Base-by-base conservation (phyloP, 805 yeast genomes). In the Kuraishia molischiana region DNA sequence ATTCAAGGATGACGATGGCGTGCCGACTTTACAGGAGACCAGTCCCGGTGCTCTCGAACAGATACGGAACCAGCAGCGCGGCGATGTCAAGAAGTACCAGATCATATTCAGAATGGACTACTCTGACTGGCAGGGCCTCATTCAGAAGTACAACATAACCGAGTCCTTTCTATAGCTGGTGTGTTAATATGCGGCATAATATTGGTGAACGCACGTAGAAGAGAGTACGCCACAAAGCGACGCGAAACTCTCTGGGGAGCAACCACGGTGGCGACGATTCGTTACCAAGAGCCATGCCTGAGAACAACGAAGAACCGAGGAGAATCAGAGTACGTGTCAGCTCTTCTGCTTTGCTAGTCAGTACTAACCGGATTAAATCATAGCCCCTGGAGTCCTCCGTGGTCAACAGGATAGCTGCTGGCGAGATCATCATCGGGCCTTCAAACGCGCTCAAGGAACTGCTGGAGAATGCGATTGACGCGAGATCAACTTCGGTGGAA, bases 321-420 rank as follows among this genome's bases (percentile, higher is more conserved):
- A 28, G 31, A 14, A 28, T 28, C 6, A 9, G 31, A 28, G 31
- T 28, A 28, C 6, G 31, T 28, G 8, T n/a, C 24, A 21, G 6
- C 13, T 20, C 5, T 33, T 33, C n/a, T 17, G n/a, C 9, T 18
- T 19, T n/a, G 15, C 19, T n/a, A n/a, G n/a, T 13, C 13, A 8
- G 19, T 14, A 33, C 24, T 33, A 33, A 21, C 24, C 36, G 18
- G 19, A 20, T 19, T 14, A n/a, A n/a, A n/a, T n/a, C n/a, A 21
- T 24, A 38, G 40, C 37, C 40, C 13, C 68, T 90, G 19, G 92
- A 81, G 33, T 62, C 62, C 13, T 55, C 74, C 2, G 97, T 89
- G 17, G 84, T 92, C 35, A 89, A 87, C 55, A 74, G 80, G 43
- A 92, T 92, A 20, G 98, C 98, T 0, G 98, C 98, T 1, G 98